Conservation (phyloP, 306 rosid species). For the Vicia faba region DNA sequence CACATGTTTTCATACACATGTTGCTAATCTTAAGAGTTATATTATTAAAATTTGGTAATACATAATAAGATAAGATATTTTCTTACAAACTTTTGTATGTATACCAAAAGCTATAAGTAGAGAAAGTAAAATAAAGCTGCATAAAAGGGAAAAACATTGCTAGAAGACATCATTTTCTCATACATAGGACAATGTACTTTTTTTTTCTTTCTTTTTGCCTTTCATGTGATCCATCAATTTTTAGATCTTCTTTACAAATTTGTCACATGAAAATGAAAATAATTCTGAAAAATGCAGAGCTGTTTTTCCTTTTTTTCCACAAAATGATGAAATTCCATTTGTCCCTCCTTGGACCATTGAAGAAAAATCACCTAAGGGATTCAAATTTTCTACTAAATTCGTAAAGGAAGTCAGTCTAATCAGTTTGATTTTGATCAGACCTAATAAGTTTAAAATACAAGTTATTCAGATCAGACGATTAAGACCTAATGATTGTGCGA, state of each 20-base stretch:
- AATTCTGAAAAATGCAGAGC: slow-evolving; percentile 42
- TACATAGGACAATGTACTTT: slow-evolving; percentile 39
- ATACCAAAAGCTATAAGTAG: slow-evolving; percentile 24
- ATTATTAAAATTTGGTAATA: slow-evolving; percentile 27
- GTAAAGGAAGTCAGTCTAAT: neutral
- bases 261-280: slow-evolving; percentile 15
- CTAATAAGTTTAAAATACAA: neutral
- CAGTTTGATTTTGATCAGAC: neutral
- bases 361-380: neutral
- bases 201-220: slow-evolving; percentile 28
- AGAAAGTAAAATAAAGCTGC: slow-evolving; percentile 39
- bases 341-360: no score
- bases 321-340: no score
- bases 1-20: neutral
- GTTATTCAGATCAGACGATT: neutral
- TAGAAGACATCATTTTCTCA: slow-evolving; percentile 46
- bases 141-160: slow-evolving; percentile 29
- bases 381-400: neutral
- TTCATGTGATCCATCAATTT: slow-evolving; percentile 47
- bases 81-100: slow-evolving; percentile 13
- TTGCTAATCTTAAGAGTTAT: slow-evolving; percentile 9
- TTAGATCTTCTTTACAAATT: slow-evolving; percentile 37
- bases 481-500: no score
- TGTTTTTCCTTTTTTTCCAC: slow-evolving; percentile 22
- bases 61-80: slow-evolving; percentile 1